phyloP scores from a whole-genome alignment of 2,329 filamentous ascomycete species.

The Chaetothyriales sp. region DNA sequence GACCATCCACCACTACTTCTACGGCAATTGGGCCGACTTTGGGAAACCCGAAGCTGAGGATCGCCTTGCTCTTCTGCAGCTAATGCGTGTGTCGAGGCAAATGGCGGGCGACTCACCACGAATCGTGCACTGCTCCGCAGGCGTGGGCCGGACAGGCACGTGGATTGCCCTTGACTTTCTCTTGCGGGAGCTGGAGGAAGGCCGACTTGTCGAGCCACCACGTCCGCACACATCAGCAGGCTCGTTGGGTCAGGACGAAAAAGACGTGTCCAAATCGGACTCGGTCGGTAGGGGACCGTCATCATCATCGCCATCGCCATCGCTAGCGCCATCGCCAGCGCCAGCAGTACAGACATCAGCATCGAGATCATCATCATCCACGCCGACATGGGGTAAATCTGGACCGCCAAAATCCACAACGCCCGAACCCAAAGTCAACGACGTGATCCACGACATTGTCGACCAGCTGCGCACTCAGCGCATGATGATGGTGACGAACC shows the following conservation, averaged over 20 bases:
- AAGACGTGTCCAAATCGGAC: background rate
- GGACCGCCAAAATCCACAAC: slow-evolving; percentile 21
- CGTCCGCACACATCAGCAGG: background rate
- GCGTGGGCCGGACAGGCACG: slow-evolving; percentile 84
- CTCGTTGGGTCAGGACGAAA: background rate
- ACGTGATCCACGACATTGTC: slow-evolving; percentile 67
- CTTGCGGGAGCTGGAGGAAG: slow-evolving; percentile 64
- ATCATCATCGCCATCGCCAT: background rate
- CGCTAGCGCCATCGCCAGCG: background rate
- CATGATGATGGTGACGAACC: slow-evolving; percentile 89
- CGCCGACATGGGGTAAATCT: slow-evolving; percentile 15
- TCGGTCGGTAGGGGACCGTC: background rate
- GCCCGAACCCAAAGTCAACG: slow-evolving; percentile 33
- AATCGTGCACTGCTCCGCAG: slow-evolving; percentile 77
- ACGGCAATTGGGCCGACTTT: slow-evolving; percentile 82
- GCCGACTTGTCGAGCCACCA: slow-evolving; percentile 38
- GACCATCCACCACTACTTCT: slow-evolving; percentile 70
- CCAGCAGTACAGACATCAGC: background rate
- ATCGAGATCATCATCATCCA: slow-evolving; percentile 1
- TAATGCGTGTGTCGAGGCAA: slow-evolving; percentile 36
- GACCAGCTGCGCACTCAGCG: slow-evolving; percentile 72
- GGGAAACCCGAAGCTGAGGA: slow-evolving; percentile 53
- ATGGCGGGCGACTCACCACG: slow-evolving; percentile 51
- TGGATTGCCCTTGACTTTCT: slow-evolving; percentile 95
- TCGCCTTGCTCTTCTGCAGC: slow-evolving; percentile 35